Conservation (phyloP, 495 filamentous ascomycete species). For the Penicillium chermesinum region DNA sequence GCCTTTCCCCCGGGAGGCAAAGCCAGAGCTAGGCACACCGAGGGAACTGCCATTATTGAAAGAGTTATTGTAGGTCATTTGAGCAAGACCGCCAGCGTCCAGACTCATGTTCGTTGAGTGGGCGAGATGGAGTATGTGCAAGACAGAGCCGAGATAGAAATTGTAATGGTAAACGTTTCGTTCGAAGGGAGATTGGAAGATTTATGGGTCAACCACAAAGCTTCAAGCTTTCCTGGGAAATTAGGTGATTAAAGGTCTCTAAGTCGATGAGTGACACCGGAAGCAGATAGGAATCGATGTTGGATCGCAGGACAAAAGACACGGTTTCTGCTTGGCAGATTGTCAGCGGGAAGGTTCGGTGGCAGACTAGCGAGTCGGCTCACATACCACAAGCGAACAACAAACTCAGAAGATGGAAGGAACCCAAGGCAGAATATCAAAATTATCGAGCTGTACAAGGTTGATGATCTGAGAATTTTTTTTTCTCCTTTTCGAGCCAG, state of each 20-base stretch:
- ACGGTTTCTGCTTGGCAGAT: conserved; percentile 10
- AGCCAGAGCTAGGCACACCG: conserved; percentile 68
- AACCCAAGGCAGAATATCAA: conserved; percentile 4
- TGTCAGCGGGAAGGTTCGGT: conserved; percentile 11
- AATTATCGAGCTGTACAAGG: conserved; percentile 27
- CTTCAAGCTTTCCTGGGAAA: conserved; percentile 24
- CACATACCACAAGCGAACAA: conserved; percentile 21
- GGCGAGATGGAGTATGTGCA: conserved; percentile 35
- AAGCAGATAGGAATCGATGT: conserved; percentile 8
- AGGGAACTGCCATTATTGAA: conserved; percentile 59
- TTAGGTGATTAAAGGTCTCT: conserved; percentile 36
- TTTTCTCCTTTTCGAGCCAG: conserved; percentile 1
- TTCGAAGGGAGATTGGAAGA: conserved; percentile 9
- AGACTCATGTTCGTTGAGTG: conserved; percentile 60
- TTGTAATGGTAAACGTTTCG: conserved; percentile 11
- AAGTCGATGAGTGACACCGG: conserved; percentile 17
- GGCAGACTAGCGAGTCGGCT: not conserved
- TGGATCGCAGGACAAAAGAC: conserved; percentile 5
- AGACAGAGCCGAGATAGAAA: conserved; percentile 14
- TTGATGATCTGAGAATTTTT: not conserved
- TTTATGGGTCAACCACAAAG: conserved; percentile 32
- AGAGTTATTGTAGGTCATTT: conserved; percentile 89
- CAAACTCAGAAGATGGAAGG: conserved; percentile 11
- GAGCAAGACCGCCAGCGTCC: conserved; percentile 98
- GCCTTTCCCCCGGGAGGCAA: conserved; percentile 78